These are phyloP conservation scores for Irpex lacteus DNA, from an alignment of 1,284 basidiomycete genomes.

Conservation along the genomic window DNA sequence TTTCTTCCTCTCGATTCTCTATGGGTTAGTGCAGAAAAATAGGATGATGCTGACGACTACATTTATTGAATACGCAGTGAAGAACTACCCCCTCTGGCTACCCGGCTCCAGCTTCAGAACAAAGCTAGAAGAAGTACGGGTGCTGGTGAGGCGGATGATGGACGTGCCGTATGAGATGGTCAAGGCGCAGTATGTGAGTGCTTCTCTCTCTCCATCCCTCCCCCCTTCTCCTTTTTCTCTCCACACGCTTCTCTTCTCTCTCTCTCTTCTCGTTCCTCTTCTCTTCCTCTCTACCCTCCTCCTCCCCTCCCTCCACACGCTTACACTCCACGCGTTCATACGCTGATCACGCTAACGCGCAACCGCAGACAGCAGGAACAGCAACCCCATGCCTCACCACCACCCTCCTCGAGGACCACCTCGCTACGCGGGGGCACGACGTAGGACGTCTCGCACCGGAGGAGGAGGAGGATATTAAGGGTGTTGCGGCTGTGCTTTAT, in stretches of 20 bases:
- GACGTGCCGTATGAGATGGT: conserved; percentile 53
- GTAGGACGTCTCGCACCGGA: conserved; percentile 12
- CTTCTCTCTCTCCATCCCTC: neutral
- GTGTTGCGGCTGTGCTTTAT: conserved; percentile 51
- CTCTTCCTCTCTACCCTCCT: neutral
- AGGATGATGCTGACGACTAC: too few relatives aligned
- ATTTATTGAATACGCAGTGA: too few relatives aligned
- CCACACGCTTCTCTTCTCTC: neutral
- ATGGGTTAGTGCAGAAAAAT: too few relatives aligned
- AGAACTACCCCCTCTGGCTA: conserved; percentile 52
- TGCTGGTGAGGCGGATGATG: conserved; percentile 37
- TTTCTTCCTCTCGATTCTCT: neutral
- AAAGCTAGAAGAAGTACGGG: conserved; percentile 38
- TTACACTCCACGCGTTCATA: neutral
- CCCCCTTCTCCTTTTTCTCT: conserved; percentile 7
- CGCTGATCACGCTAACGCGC: neutral
- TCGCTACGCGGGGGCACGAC: conserved; percentile 6
- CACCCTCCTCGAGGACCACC: conserved; percentile 39
- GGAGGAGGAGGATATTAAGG: conserved; percentile 56
- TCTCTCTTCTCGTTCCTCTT: neutral
- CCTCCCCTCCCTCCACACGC: neutral
- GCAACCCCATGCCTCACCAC: conserved; percentile 52
- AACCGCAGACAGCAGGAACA: conserved; percentile 35
- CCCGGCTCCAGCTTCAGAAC: conserved; percentile 57
- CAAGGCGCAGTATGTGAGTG: conserved; percentile 43